Percentiles rank a stretch among this genome's conserved stretches.
These are phyloP conservation scores for Trichoderma reesei DNA, from an alignment of 495 filamentous ascomycete species.

Conservation along the genomic window DNA sequence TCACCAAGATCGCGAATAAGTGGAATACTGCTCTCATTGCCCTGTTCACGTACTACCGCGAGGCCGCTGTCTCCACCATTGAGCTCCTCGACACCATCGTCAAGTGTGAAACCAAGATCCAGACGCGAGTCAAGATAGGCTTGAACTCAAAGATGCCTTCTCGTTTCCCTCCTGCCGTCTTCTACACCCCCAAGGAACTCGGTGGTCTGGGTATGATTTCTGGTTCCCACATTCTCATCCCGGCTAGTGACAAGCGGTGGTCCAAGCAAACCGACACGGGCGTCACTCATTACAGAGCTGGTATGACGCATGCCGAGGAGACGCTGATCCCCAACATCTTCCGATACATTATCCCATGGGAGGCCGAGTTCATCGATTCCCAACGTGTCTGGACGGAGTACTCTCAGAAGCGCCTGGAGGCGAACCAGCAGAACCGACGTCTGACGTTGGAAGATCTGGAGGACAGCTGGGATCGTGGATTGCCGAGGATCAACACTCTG, in stretches of 20 bases:
- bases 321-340: constrained; percentile 98
- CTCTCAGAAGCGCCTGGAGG: constrained; percentile 93
- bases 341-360: constrained; percentile 99
- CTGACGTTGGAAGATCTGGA: constrained; percentile 95
- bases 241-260: constrained; percentile 96
- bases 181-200: constrained; percentile 98
- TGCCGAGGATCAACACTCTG: constrained; percentile 97
- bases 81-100: constrained; percentile 95
- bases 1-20: constrained; percentile 99
- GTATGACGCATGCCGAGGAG: constrained; percentile 98
- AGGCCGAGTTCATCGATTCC: constrained; percentile 97
- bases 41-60: constrained; percentile 98
- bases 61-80: constrained; percentile 95
- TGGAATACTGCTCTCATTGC: constrained; percentile 99
- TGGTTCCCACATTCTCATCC: constrained; percentile 95
- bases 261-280: constrained; percentile 96
- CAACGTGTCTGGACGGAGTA: constrained; percentile 99
- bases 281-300: constrained; percentile 93
- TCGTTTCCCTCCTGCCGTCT: constrained; percentile 96
- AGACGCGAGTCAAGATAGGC: constrained; percentile 98
- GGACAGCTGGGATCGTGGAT: constrained; percentile 97
- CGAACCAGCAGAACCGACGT: constrained; percentile 93
- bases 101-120: constrained; percentile 99
- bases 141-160: constrained; percentile 99
- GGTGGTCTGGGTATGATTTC: constrained; percentile 99